Conservation (phyloP, 208 protist species). For the Acanthamoeba quina region DNA sequence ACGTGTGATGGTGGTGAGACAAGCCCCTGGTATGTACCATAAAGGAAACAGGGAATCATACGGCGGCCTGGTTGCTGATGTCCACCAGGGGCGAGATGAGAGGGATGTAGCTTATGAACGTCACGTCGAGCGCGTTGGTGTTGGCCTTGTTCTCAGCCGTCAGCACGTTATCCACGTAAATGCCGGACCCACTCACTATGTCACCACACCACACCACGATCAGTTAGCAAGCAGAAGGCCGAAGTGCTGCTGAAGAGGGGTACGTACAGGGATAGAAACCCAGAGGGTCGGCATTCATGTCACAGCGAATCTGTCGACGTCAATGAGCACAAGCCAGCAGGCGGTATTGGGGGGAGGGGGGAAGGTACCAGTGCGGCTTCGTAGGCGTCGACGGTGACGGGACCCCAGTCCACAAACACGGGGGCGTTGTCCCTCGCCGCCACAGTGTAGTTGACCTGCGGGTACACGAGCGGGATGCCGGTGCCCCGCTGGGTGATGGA, state of each 20-base stretch:
- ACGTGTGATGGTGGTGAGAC: neutral
- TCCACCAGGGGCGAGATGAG: slow-evolving; percentile 80
- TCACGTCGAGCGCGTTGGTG: slow-evolving; percentile 73
- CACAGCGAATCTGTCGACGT: neutral
- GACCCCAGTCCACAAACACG: slow-evolving; percentile 66
- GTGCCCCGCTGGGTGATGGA: slow-evolving; percentile 70
- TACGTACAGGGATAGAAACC: slow-evolving; percentile 65
- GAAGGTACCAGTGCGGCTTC: slow-evolving; percentile 62
- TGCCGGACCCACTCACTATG: slow-evolving; percentile 68
- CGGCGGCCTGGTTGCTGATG: slow-evolving; percentile 67
- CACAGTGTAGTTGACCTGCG: slow-evolving; percentile 75
- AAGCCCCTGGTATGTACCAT: neutral
- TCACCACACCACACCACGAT: neutral
- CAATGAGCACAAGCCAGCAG: neutral
- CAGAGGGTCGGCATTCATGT: slow-evolving; percentile 74
- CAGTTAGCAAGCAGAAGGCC: neutral
- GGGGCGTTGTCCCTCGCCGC: neutral
- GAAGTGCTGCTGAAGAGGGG: neutral
- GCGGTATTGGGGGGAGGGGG: neutral
- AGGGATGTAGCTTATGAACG: slow-evolving; percentile 73
- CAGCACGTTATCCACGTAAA: slow-evolving; percentile 78
- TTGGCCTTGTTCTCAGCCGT: slow-evolving; percentile 78
- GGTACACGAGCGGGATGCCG: slow-evolving; percentile 62
- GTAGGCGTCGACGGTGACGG: slow-evolving; percentile 69
- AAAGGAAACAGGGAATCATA: neutral